Evolutionary conservation across 768 basidiomycete species (phyloP).

Genomic region (Mycena metata): DNA sequence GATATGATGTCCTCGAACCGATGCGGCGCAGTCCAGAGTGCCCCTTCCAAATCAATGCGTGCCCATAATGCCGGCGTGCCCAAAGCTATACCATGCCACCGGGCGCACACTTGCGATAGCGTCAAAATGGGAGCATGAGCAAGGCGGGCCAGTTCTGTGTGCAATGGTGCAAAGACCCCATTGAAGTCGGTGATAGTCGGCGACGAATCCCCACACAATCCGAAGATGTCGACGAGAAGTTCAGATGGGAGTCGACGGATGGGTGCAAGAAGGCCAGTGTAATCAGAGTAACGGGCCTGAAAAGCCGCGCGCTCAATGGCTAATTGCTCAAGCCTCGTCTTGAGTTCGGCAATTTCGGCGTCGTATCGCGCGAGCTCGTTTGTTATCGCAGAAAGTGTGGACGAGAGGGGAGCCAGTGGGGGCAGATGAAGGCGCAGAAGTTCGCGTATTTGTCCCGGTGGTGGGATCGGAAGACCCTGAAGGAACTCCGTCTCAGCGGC

Average conservation of each 20-base stretch:
- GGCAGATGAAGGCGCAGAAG: background rate
- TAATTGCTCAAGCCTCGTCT: background rate
- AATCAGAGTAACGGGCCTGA: background rate
- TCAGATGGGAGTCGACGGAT: conserved; percentile 12
- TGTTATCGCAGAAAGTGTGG: background rate
- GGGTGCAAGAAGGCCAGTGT: background rate
- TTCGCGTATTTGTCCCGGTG: background rate
- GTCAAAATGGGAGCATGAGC: background rate
- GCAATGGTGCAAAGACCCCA: background rate
- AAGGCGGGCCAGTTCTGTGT: background rate
- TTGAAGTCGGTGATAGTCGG: background rate
- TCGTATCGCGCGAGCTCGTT: background rate
- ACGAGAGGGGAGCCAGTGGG: background rate
- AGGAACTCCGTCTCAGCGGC: too few relatives aligned
- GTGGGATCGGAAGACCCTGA: too few relatives aligned
- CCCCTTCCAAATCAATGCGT: background rate
- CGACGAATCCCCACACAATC: background rate
- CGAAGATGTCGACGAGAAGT: conserved; percentile 5
- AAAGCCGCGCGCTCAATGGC: background rate
- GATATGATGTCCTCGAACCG: background rate
- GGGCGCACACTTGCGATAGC: conserved; percentile 1
- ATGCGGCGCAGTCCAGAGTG: background rate
- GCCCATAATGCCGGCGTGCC: conserved; percentile 5
- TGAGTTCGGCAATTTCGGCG: background rate
- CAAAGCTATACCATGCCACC: conserved; percentile 2